phyloP scores from a whole-genome alignment of 768 basidiomycete genomes.

The Rhodotorula graminis region DNA sequence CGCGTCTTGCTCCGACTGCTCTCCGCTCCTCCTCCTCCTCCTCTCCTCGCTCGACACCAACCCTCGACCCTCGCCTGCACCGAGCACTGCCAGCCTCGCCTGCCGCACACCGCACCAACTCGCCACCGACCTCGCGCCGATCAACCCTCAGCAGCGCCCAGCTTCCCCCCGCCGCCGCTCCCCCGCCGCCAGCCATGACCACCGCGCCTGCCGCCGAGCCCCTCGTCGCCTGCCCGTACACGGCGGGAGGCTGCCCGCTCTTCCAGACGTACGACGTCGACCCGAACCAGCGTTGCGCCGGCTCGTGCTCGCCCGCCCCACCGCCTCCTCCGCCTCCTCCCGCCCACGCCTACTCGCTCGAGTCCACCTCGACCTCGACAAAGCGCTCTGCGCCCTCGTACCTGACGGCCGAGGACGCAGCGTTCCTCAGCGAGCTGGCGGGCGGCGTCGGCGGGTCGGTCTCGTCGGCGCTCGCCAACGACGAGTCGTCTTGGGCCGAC shows the following conservation, averaged over 20 bases:
- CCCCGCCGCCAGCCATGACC: neutral
- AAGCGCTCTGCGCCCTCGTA: neutral
- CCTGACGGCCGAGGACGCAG: neutral
- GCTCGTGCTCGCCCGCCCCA: constrained; percentile 7
- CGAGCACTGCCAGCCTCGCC: too few species aligned
- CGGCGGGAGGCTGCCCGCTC: constrained; percentile 19
- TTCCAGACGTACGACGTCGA: constrained; percentile 26
- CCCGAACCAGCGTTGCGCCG: neutral
- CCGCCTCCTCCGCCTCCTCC: neutral
- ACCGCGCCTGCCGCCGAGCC: neutral
- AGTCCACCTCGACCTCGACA: neutral
- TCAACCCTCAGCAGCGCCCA: too few species aligned
- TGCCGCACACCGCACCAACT: neutral
- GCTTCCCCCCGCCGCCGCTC: neutral
- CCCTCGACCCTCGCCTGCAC: too few species aligned
- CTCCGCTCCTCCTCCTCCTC: neutral
- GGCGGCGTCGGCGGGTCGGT: neutral
- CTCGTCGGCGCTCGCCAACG: neutral
- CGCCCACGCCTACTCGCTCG: neutral
- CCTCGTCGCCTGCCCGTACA: constrained; percentile 6
- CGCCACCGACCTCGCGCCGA: too few species aligned
- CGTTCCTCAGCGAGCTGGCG: constrained; percentile 1
- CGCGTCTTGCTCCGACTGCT: neutral
- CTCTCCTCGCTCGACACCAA: neutral
- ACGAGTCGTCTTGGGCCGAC: neutral